These are phyloP conservation scores for Cocos nucifera DNA, from an alignment of 176 grass and related monocot species.

Conservation along the genomic window DNA sequence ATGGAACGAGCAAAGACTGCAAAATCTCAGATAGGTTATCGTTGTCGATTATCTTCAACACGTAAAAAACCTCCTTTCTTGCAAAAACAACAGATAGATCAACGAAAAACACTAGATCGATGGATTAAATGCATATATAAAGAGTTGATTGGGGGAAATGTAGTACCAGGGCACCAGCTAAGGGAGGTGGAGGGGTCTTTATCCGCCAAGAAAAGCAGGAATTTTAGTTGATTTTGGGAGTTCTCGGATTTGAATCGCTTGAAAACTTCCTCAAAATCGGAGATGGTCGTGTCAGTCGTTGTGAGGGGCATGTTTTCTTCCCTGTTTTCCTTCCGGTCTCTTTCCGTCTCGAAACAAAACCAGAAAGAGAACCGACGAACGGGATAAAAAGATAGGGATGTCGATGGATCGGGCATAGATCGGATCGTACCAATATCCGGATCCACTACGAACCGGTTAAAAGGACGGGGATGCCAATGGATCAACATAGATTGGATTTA, in stretches of 20 bases:
- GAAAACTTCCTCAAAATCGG: conserved; percentile 33
- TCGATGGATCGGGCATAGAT: background rate
- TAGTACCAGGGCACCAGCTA: conserved; percentile 74
- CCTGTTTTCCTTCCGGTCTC: background rate
- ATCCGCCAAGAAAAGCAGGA: conserved; percentile 83
- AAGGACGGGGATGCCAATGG: too few species aligned
- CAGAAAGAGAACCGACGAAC: background rate
- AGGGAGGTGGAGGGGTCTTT: conserved; percentile 50
- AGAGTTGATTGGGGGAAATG: background rate
- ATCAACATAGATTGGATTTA: too few species aligned
- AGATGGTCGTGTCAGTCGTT: conserved; percentile 22
- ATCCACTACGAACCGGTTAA: too few species aligned
- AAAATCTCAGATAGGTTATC: too few species aligned
- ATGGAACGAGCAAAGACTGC: too few species aligned
- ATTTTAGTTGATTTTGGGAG: conserved; percentile 28
- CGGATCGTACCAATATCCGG: too few species aligned
- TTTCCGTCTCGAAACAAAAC: background rate
- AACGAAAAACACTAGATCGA: background rate
- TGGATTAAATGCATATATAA: background rate
- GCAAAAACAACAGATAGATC: background rate
- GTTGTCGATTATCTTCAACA: too few species aligned
- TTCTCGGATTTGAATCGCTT: conserved; percentile 21
- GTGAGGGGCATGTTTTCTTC: conserved; percentile 25
- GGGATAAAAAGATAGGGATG: background rate
- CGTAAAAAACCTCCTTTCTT: too few species aligned